These are phyloP conservation scores for Metarhizium rileyi DNA, from an alignment of 2,329 filamentous ascomycete genomes.

Conservation along the genomic window DNA sequence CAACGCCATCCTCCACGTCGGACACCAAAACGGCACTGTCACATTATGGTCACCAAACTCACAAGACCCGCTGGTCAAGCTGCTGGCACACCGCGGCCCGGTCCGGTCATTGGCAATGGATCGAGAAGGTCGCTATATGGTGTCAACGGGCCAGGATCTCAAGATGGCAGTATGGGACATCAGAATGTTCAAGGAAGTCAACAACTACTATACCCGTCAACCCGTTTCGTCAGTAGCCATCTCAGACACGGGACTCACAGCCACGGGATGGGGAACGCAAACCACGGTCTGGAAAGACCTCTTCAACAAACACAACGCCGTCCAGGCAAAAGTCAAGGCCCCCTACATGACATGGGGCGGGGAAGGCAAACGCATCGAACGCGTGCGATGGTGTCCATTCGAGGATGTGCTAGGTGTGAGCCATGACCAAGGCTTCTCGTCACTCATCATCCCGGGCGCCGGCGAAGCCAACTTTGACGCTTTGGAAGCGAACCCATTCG, in stretches of 20 bases:
- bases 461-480: conserved; percentile 96
- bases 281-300: conserved; percentile 86
- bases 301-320: conserved; percentile 61
- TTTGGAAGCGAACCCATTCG: conserved; percentile 89
- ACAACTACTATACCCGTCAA: conserved; percentile 74
- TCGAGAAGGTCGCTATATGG: conserved; percentile 89
- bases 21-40: conserved; percentile 90
- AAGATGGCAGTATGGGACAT: conserved; percentile 97
- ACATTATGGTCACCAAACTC: conserved; percentile 94
- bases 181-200: conserved; percentile 85
- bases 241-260: conserved; percentile 78
- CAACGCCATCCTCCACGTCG: conserved; percentile 86
- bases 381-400: conserved; percentile 84
- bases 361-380: conserved; percentile 71
- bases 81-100: conserved; percentile 81
- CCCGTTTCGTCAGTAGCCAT: conserved; percentile 80
- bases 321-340: conserved; percentile 71
- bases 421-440: conserved; percentile 80
- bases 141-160: conserved; percentile 78
- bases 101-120: conserved; percentile 80
- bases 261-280: conserved; percentile 84
- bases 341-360: conserved; percentile 94
- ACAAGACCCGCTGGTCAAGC: conserved; percentile 76
- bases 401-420: conserved; percentile 85
- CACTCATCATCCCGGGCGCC: conserved; percentile 84